Base-by-base conservation (phyloP, 179 eudicot species). In the Corrigiola litoralis region DNA sequence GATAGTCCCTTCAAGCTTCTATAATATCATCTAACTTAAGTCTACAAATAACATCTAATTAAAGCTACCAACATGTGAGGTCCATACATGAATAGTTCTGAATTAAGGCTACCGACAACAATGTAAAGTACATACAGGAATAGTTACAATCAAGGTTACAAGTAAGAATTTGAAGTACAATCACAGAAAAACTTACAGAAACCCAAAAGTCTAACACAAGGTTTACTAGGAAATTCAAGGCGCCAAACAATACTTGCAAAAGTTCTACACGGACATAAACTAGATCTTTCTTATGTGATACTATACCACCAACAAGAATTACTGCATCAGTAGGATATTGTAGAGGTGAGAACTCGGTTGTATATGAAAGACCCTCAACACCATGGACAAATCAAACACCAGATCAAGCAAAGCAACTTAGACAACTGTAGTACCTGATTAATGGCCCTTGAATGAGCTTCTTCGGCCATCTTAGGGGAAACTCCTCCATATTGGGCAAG, bases 391-490 rank as follows among this genome's bases (percentile, higher is more conserved):
- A 23, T 25, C 4, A 17, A 63, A 52, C 11, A 53, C 23, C 4
- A 21, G 16, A 55, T 17, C n/a, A 68, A 68, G 48, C 21, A 53
- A 45, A 63, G 49, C 48, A 40, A 47, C 32, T 21, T 62, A 58
- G 50, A 20, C 25, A 54, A 31, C 53, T 53, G 34, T 25, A 14
- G 42, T 77, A 90, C 99, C 95, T 82, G 77, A 74, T 90, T 78
- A 68, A 92, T 94, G 75, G 82, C 96, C 71, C 70, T 72, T 6
- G 87, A 72, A 69, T 94, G 99, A 51, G 97, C 97, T 78, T 94
- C 99, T 83, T 82, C 97, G 4, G 99, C 97, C 97, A 87, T 90
- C 80, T 90, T 90, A 41, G 99, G 99, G 65, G 91, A 83, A 80
- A 94, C 97, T 69, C 99, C 97, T 73, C 99, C 99, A 81, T 86